Evolutionary conservation across 208 protist genomes (phyloP).

Genomic region (Balamuthia mandrillaris): DNA sequence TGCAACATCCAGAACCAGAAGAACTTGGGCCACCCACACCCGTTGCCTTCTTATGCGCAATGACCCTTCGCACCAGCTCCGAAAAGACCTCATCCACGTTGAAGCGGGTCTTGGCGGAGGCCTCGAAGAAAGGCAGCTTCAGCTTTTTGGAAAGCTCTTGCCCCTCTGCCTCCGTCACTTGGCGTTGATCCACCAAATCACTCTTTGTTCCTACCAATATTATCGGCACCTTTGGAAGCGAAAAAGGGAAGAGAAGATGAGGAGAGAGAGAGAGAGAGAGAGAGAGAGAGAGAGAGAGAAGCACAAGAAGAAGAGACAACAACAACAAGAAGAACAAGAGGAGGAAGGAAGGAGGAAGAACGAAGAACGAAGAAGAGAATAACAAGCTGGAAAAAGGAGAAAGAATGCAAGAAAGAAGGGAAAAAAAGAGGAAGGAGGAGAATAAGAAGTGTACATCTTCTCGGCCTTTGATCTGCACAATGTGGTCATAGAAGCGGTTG

Average conservation of each 20-base stretch:
- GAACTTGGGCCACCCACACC: background rate
- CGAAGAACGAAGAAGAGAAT: too few relatives aligned
- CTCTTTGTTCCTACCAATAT: constrained; percentile 71
- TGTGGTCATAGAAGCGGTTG: constrained; percentile 66
- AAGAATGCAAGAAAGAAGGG: too few relatives aligned
- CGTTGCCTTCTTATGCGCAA: background rate
- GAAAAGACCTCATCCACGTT: constrained; percentile 66
- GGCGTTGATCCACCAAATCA: constrained; percentile 64
- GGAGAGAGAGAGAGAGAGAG: too few relatives aligned
- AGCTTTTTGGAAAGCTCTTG: constrained; percentile 18
- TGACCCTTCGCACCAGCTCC: constrained; percentile 51
- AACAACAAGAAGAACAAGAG: too few relatives aligned
- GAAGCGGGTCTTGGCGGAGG: constrained; percentile 63
- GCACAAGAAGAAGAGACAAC: too few relatives aligned
- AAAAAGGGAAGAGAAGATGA: too few relatives aligned
- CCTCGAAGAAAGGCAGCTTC: constrained; percentile 60
- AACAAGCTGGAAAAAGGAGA: too few relatives aligned
- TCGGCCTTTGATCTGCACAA: constrained; percentile 68
- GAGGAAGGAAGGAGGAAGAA: too few relatives aligned
- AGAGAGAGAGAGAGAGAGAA: too few relatives aligned
- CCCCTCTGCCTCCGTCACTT: constrained; percentile 60
- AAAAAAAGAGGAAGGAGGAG: too few relatives aligned
- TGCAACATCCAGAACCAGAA: background rate
- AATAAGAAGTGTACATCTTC: too few relatives aligned
- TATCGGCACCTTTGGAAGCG: constrained; percentile 61